Evolutionary conservation across 2,329 filamentous ascomycete genomes (phyloP), one percentile per base, ranked within the genome.

Genomic region (Canariomyces notabilis): DNA sequence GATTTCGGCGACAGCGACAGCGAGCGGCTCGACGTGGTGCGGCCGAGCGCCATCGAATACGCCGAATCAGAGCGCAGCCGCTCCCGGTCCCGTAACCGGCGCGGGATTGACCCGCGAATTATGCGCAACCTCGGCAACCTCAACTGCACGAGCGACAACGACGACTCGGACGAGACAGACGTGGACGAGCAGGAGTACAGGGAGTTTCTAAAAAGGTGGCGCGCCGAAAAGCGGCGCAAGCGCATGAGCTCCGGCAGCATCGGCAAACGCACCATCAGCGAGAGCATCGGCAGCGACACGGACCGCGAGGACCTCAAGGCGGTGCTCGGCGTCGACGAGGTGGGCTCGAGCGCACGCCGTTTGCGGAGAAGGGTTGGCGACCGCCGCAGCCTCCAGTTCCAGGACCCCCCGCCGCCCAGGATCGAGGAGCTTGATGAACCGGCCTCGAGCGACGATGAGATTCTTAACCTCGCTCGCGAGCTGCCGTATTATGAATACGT

Each of bases 361-460:
- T 61, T 75, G 48, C 67, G 69, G 43, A 69, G 75, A 50, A 67
- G 71, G 32, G 57, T 73, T 42, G 65, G 64, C n/a, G 62, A 69
- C 37, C 69, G 75, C 29, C 69, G 70, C 33, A 71, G 72, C 49
- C 55, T 75, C n/a, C 65, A 70, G 20, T 75, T 76, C 51, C 66
- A 71, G 16, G 74, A 77, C 48, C 73, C 73, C 23, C 71, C 71
- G 9, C 67, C 68, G 39, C 71, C 71, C 9, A 67, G 71, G 31
- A 78, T 78, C 47, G 73, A 76, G 31, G 75, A 78, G 61, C 64
- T 75, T 1, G 75, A 77, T 14, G 75, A 77, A 59, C 74, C 74
- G 9, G 67, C 70, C 46, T 74, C 72, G 19, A 68, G 67, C 48
- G 71, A 73, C 19, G 71, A 74, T 33, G 70, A 72, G 40, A 61